phyloP scores from a whole-genome alignment of 1,284 basidiomycete genomes.

The Ceratobasidium sp. region DNA sequence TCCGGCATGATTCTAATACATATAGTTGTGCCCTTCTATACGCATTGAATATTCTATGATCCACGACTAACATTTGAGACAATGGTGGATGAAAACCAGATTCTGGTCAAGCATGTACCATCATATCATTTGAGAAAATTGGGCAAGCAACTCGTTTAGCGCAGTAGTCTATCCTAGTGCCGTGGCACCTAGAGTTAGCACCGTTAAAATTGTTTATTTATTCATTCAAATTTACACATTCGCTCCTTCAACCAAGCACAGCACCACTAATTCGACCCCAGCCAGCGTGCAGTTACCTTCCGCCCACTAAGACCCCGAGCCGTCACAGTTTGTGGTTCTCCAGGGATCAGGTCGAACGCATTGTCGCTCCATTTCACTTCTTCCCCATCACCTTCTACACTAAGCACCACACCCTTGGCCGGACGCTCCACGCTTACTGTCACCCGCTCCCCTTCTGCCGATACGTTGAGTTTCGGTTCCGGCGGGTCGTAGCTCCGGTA shows the following conservation, averaged over 20 bases:
- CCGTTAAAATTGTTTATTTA: neutral
- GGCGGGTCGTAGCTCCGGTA: conserved; percentile 65
- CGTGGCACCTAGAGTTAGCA: no score
- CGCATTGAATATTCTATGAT: no score
- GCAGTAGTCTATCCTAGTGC: no score
- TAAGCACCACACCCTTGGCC: conserved; percentile 66
- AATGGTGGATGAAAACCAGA: no score
- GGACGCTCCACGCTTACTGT: conserved; percentile 60
- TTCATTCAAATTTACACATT: neutral
- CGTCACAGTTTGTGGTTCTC: conserved; percentile 59
- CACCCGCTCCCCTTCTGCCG: conserved; percentile 55
- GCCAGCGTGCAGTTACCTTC: conserved; percentile 54
- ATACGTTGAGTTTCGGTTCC: conserved; percentile 58
- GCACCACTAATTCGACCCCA: conserved; percentile 51
- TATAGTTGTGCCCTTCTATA: no score
- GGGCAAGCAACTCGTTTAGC: no score
- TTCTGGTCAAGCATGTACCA: no score
- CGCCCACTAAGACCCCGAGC: conserved; percentile 56
- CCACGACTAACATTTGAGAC: no score
- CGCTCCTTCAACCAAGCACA: neutral
- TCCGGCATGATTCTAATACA: no score
- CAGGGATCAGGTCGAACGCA: conserved; percentile 68
- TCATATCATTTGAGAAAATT: no score
- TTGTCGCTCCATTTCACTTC: conserved; percentile 69
- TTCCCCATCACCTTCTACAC: conserved; percentile 56